A percentile compares a stretch with the other conserved stretches of the same genome.
These are phyloP conservation scores for Fusarium sp. DNA, from an alignment of 2,329 filamentous ascomycete species.

Conservation along the genomic window DNA sequence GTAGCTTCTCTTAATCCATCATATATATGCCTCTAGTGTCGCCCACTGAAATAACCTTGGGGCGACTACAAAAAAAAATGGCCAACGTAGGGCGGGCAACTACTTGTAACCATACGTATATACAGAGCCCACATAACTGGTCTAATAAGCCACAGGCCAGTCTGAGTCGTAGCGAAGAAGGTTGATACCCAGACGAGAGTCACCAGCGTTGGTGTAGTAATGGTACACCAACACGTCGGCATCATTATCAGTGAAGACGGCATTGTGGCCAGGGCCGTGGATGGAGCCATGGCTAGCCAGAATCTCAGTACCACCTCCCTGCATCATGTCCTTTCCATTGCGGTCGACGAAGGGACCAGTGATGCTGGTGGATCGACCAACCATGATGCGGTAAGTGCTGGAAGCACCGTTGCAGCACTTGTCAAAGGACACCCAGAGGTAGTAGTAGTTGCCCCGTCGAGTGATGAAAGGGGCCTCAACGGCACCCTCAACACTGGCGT, in stretches of 20 bases:
- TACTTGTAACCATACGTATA: not conserved
- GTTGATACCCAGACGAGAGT: constrained; percentile 47
- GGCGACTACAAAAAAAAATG: not conserved
- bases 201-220: constrained; percentile 44
- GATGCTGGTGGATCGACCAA: constrained; percentile 47
- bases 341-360: constrained; percentile 46
- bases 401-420: constrained; percentile 46
- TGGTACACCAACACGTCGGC: constrained; percentile 49
- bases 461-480: constrained; percentile 48
- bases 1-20: not conserved
- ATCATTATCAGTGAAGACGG: constrained; percentile 48
- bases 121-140: not conserved
- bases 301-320: constrained; percentile 47
- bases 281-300: constrained; percentile 45
- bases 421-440: constrained; percentile 50
- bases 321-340: constrained; percentile 42
- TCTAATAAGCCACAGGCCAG: constrained; percentile 49
- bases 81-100: not conserved
- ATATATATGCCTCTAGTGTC: not conserved
- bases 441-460: constrained; percentile 47
- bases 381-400: constrained; percentile 49
- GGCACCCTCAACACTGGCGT: constrained; percentile 33
- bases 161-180: constrained; percentile 45
- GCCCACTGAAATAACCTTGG: not conserved
- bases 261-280: constrained; percentile 48